Base-by-base conservation (phyloP, 2,329 filamentous ascomycete species). In the Xylariaceae sp. region DNA sequence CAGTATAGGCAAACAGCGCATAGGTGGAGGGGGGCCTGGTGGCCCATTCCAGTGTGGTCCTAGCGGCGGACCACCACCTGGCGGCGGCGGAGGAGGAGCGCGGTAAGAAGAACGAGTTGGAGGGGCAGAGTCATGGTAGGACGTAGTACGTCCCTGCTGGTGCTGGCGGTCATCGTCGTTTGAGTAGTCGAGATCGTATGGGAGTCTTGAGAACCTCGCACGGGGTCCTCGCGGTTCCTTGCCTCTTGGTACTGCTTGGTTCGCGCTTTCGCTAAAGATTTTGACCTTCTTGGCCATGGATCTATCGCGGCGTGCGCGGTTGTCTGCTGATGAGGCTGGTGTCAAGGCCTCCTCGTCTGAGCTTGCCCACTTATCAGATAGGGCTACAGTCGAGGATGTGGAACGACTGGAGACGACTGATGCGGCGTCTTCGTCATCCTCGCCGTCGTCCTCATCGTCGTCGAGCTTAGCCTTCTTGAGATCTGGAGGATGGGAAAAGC, bases 281-380 rank as follows among this genome's bases (percentile, higher is more conserved):
- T 19, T 45, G n/a, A 50, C 37, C 40, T 54, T 59, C 37, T 57
- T 44, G 49, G 19, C 12, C 18, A 14, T 44, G 18, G 42, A n/a
- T 26, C 51, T 53, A 26, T 48, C 48, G 16, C 37, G n/a, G 26
- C 46, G 21, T 40, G 40, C 51, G 50, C 54, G 37, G 52, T 56
- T 56, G 42, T 45, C 32, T 20, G 60, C 37, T 7, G 54, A 56
- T 20, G 54, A 50, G 43, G 51, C 56, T 42, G 61, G 55, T 23
- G 58, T 65, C 54, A 54, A 60, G 40, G 58, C 57, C 50, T 69
- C 69, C 26, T 67, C 64, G 12, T 67, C 65, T 2, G 67, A 69
- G 52, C 62, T 65, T 40, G 60, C 59, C 64, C 64, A 68, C 37
- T 61, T 20, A 14, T 61, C 65, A 18, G 68, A 68, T 23, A 65